These are phyloP conservation scores for Euphorbia pulcherrima DNA, from an alignment of 345 rosid species.

Conservation along the genomic window DNA sequence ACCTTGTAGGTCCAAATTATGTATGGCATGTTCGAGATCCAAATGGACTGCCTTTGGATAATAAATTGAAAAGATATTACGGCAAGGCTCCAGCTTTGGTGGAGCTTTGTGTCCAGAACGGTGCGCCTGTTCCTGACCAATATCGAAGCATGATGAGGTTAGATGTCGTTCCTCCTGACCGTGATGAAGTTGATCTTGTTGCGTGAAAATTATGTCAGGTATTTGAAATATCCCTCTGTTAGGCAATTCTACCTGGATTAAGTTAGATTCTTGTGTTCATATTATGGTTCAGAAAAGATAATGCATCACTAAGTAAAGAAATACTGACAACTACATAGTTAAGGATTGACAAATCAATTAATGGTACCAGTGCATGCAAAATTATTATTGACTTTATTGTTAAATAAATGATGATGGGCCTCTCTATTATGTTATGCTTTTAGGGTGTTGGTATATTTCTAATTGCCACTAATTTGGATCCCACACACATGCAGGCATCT, in stretches of 20 bases:
- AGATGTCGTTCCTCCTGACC: slow-evolving; percentile 70
- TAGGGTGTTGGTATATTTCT: slow-evolving; percentile 1
- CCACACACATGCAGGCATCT: background rate
- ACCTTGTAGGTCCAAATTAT: slow-evolving; percentile 69
- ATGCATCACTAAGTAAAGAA: background rate
- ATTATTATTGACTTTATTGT: background rate
- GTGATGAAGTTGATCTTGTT: slow-evolving; percentile 66
- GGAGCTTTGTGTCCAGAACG: slow-evolving; percentile 72
- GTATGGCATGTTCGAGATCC: slow-evolving; percentile 78
- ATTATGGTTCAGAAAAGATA: background rate
- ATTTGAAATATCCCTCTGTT: too few relatives aligned
- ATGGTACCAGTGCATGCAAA: background rate
- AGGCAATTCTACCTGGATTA: too few relatives aligned
- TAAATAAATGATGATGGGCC: background rate
- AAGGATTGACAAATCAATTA: background rate
- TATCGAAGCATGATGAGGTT: slow-evolving; percentile 82
- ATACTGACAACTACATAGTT: background rate
- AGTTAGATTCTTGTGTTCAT: background rate
- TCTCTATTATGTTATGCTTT: slow-evolving; percentile 24
- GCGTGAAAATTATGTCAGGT: too few relatives aligned
- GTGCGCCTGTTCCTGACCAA: slow-evolving; percentile 64
- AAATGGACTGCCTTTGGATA: slow-evolving; percentile 46
- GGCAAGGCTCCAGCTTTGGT: slow-evolving; percentile 87
- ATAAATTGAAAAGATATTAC: slow-evolving; percentile 63
- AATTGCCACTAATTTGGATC: slow-evolving; percentile 12